Evolutionary conservation across 1,139 yeast species (phyloP), one percentile per base, ranked within the genome.

Genomic region (Fermentozyma sake): DNA sequence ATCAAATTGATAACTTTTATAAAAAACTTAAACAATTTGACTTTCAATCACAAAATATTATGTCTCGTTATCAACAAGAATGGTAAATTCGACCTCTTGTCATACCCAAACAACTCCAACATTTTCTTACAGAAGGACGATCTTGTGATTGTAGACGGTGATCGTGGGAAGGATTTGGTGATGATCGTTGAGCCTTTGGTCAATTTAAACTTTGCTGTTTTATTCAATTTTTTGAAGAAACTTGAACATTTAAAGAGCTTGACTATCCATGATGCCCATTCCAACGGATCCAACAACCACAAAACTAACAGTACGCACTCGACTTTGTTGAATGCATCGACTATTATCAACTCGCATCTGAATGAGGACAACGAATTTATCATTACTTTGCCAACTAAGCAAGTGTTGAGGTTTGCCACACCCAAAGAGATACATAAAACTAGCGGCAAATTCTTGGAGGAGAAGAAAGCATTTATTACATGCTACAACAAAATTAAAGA

Each of bases 221-320:
- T 84, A 38, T 74, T 91, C 50, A 87, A 87, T 53, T 81, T 84
- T 44, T 58, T 82, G 47, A 81, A 80, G 52, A 81, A 82, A 50
- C 72, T 79, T 45, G 83, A 84, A 44, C 93, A 83, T 50, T 67
- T 79, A 37, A 84, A 83, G 50, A 81, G 87, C 33, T 76, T 82
- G 45, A 80, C 83, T 7, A 61, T 63, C 30, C 39, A 44, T 14
- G 42, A 39, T 23, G 23, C 23, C 16, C 28, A 31, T 19, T 31
- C 36, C 14, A 27, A 31, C 16, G 34, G 31, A 9, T 31, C 32
- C 22, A 37, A 37, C 13, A 31, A 33, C 12, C 47, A 48, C 22
- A 46, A 44, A 25, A 50, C 52, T 19, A 58, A 52, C 20, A 68
- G 70, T 4, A 55, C 66, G 2, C 70, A 63, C 35, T 52, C 68